These are phyloP conservation scores for Talaromyces verruculosus DNA, from an alignment of 2,329 filamentous ascomycete species.

Conservation along the genomic window DNA sequence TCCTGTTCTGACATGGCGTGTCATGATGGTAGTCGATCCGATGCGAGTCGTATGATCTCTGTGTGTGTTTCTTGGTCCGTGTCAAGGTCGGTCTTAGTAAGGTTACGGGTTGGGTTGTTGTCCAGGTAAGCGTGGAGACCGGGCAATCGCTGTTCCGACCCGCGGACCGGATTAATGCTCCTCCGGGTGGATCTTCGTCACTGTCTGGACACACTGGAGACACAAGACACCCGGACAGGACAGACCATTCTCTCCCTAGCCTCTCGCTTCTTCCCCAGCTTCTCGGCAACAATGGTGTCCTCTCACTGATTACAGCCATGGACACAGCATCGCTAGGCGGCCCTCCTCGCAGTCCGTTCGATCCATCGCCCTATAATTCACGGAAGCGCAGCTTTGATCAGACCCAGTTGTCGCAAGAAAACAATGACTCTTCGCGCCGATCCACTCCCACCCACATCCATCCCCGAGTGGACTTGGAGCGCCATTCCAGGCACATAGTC, in stretches of 20 bases:
- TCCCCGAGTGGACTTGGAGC: slow-evolving; percentile 7
- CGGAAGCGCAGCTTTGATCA: slow-evolving; percentile 17
- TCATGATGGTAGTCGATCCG: slow-evolving; percentile 27
- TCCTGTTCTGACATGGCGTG: slow-evolving; percentile 27
- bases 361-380: background rate
- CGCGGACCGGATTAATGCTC: slow-evolving; percentile 1
- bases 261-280: background rate
- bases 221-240: too few relatives aligned
- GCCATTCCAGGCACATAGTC: slow-evolving; percentile 8
- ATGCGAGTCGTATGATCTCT: background rate
- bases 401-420: slow-evolving; percentile 1
- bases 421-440: background rate
- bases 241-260: background rate
- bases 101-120: background rate
- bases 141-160: slow-evolving; percentile 33
- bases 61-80: background rate
- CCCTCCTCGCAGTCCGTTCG: background rate
- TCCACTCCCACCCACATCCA: background rate
- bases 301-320: background rate
- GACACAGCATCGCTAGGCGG: background rate
- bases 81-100: background rate
- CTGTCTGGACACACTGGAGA: too few relatives aligned
- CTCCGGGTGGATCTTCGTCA: background rate
- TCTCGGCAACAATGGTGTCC: background rate
- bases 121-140: slow-evolving; percentile 21